Conservation (phyloP, 2,329 filamentous ascomycete species). For the Plenodomus biglobosus region DNA sequence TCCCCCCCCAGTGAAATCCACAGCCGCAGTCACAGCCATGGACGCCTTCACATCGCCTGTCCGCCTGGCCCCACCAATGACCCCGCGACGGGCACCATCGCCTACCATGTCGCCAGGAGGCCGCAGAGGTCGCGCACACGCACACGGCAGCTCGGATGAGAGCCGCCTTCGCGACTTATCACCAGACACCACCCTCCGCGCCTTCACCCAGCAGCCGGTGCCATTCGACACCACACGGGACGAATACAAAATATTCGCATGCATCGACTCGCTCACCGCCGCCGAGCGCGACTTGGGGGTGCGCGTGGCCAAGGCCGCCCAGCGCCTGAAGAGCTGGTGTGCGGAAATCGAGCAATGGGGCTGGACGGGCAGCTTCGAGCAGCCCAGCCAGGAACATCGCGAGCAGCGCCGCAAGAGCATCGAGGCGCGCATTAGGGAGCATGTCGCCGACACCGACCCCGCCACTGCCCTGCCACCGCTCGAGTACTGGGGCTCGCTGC, state of each 20-base stretch:
- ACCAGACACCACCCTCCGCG: conserved; percentile 47
- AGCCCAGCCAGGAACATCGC: conserved; percentile 34
- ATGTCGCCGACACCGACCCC: conserved; percentile 28
- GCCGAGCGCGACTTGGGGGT: conserved; percentile 71
- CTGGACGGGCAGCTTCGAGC: conserved; percentile 57
- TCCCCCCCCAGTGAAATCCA: conserved; percentile 3
- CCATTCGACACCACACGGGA: conserved; percentile 47
- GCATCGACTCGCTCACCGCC: conserved; percentile 63
- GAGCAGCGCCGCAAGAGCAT: conserved; percentile 35
- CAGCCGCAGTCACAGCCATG: conserved; percentile 24
- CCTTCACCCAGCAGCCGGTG: conserved; percentile 48
- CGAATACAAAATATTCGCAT: conserved; percentile 50
- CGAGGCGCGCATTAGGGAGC: conserved; percentile 36
- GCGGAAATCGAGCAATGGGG: conserved; percentile 67
- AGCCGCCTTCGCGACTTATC: conserved; percentile 41
- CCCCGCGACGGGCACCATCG: conserved; percentile 35
- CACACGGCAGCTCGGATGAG: conserved; percentile 30
- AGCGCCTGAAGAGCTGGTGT: conserved; percentile 72
- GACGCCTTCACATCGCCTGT: conserved; percentile 32
- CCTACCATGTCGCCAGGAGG: conserved; percentile 40
- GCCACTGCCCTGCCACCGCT: conserved; percentile 28
- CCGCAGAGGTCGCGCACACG: conserved; percentile 26
- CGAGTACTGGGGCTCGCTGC: conserved; percentile 71
- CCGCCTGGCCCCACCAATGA: conserved; percentile 35
- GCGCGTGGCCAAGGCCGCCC: conserved; percentile 68